A percentile compares a stretch with the other conserved stretches of the same genome.
Evolutionary conservation across 2,329 filamentous ascomycete species (phyloP).

Genomic region (Colletotrichum destructivum): DNA sequence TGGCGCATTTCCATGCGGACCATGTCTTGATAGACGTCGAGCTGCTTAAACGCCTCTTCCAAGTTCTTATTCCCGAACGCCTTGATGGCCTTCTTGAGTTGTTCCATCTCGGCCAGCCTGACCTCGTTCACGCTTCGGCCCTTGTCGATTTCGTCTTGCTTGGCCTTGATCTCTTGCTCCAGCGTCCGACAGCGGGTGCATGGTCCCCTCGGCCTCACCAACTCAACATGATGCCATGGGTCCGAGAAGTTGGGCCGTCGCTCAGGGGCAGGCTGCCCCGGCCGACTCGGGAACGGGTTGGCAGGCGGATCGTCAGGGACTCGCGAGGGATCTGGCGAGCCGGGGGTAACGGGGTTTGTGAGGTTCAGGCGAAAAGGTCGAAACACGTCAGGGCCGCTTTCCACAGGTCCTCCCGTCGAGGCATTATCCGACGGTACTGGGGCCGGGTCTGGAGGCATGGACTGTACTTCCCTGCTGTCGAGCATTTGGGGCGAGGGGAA

Average conservation of each 20-base stretch:
- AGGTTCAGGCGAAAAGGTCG: background rate
- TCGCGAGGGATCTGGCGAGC: background rate
- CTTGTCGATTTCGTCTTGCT: background rate
- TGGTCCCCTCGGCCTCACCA: background rate
- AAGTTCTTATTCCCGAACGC: background rate
- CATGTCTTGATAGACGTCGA: slow-evolving; percentile 24
- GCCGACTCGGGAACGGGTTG: background rate
- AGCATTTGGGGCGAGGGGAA: background rate
- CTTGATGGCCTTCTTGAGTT: slow-evolving; percentile 1
- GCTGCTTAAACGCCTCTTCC: slow-evolving; percentile 12
- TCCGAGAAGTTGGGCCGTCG: background rate
- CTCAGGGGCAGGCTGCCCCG: too few species aligned
- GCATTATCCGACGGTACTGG: background rate
- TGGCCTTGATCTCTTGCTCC: background rate
- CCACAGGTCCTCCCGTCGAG: background rate
- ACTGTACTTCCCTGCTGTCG: background rate
- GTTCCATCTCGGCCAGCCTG: background rate
- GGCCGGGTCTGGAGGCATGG: background rate
- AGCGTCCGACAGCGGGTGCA: background rate
- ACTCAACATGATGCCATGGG: background rate
- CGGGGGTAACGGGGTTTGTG: background rate
- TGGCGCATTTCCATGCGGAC: slow-evolving; percentile 24
- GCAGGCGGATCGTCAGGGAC: background rate
- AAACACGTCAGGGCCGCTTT: background rate
- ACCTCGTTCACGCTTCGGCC: background rate